Base-by-base conservation (phyloP, 495 filamentous ascomycete species). In the Endocarpon pusillum region DNA sequence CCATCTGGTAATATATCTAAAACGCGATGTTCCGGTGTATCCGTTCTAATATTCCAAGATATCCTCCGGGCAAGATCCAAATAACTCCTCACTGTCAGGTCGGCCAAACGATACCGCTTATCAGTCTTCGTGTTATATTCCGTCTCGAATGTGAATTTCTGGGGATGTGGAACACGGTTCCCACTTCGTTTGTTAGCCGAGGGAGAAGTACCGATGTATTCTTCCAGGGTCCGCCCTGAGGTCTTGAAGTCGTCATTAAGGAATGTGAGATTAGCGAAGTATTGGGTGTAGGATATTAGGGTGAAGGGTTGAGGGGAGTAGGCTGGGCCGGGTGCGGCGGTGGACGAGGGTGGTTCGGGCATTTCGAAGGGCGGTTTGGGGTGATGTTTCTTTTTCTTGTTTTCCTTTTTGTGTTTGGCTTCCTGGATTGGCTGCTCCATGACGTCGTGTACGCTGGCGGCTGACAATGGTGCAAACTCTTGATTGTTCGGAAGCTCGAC, bases 201-300 rank as follows among this genome's bases (percentile, higher is more conserved):
- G n/a, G n/a, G n/a, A n/a, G n/a, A n/a, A n/a, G n/a, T n/a, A n/a
- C n/a, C n/a, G n/a, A n/a, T n/a, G n/a, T n/a, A n/a, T n/a, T n/a
- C n/a, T n/a, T n/a, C n/a, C n/a, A n/a, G n/a, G n/a, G n/a, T n/a
- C n/a, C n/a, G n/a, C n/a, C n/a, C n/a, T n/a, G n/a, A n/a, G 24
- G 38, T 47, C 22, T 48, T 38, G n/a, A 67, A 59, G 43, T 75
- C 64, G 28, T 75, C 76, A 49, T 96, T 91, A 59, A 91, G 75
- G 38, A 66, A 55, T 0, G 91, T 94, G 2, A 99, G 59, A 55
- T 99, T 99, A 27, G 86, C 84, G 51, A 66, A 93, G 57, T 91
- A 94, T 44, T 99, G 89, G 3, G 73, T 85, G 48, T 79, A 94
- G 7, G 78, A 64, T 2, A 80, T 62, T 40, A 78, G 58, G 0